A percentile compares a stretch with the other conserved stretches of the same genome.
These are phyloP conservation scores for Myxozyma neglecta DNA, from an alignment of 805 yeast genomes.

Conservation along the genomic window DNA sequence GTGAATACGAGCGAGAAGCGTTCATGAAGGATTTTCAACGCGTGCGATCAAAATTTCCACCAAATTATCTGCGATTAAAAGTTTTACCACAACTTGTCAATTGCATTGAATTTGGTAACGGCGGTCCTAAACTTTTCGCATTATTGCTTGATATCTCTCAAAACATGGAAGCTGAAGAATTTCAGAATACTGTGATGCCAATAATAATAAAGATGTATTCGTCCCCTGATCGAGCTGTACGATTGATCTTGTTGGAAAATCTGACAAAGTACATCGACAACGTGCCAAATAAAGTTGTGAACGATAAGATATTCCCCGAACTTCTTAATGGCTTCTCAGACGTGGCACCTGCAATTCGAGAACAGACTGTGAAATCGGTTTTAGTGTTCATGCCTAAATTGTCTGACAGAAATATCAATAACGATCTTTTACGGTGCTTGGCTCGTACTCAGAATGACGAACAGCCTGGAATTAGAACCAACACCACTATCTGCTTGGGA, in stretches of 20 bases:
- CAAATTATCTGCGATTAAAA: constrained; percentile 57
- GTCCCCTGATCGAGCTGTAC: constrained; percentile 70
- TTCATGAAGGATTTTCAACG: constrained; percentile 45
- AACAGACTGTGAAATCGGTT: constrained; percentile 71
- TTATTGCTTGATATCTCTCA: constrained; percentile 40
- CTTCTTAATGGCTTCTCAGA: constrained; percentile 83
- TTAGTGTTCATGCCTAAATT: constrained; percentile 49
- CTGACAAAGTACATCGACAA: constrained; percentile 55
- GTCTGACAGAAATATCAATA: constrained; percentile 77
- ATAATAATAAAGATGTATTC: constrained; percentile 62
- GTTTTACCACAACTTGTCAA: constrained; percentile 69
- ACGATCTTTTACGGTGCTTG: constrained; percentile 73
- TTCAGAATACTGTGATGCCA: constrained; percentile 54
- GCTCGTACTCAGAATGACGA: constrained; percentile 83
- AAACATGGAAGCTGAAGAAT: constrained; percentile 40
- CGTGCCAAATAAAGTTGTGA: constrained; percentile 61
- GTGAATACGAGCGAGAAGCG: constrained; percentile 54
- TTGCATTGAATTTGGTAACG: constrained; percentile 43
- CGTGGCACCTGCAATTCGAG: constrained; percentile 75
- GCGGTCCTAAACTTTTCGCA: constrained; percentile 38
- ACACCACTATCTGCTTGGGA: constrained; percentile 68
- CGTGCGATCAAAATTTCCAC: constrained; percentile 45
- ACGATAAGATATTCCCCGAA: constrained; percentile 64
- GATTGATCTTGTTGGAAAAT: constrained; percentile 67
- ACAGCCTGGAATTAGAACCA: constrained; percentile 72